Conservation (phyloP, 2,329 filamentous ascomycete species). For the Parasarocladium wereldwijsianum region DNA sequence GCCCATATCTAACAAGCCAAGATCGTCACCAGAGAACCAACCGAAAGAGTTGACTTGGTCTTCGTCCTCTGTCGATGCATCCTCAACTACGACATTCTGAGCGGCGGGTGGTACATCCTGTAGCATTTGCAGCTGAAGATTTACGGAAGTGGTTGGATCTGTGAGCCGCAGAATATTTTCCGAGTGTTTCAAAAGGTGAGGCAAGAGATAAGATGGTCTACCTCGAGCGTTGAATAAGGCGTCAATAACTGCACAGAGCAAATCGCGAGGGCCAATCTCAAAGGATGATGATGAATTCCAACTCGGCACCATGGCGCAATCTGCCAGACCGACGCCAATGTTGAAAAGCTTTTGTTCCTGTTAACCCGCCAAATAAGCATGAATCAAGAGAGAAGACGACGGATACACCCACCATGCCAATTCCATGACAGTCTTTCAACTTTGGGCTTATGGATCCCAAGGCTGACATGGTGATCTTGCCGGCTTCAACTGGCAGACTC, state of each 20-base stretch:
- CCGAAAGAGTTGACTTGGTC: constrained; percentile 5
- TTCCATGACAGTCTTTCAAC: constrained; percentile 18
- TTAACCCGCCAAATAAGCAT: too few relatives aligned
- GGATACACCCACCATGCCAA: constrained; percentile 13
- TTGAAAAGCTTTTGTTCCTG: constrained; percentile 20
- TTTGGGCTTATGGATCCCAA: constrained; percentile 11
- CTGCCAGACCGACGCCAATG: constrained; percentile 15
- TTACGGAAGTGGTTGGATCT: constrained; percentile 8
- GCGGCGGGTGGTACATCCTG: neutral
- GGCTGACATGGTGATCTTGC: constrained; percentile 13
- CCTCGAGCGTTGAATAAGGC: constrained; percentile 13
- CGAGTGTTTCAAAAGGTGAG: constrained; percentile 13
- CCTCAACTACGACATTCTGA: constrained; percentile 5
- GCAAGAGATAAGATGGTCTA: constrained; percentile 13
- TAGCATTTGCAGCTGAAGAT: constrained; percentile 6
- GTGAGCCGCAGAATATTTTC: constrained; percentile 5
- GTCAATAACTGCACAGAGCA: constrained; percentile 13
- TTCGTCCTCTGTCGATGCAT: constrained; percentile 5
- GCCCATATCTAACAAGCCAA: constrained; percentile 1
- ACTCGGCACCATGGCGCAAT: constrained; percentile 11
- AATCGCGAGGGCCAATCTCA: constrained; percentile 14
- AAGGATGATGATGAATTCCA: constrained; percentile 10
- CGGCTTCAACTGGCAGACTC: constrained; percentile 15
- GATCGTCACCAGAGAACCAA: constrained; percentile 2
- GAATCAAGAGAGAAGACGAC: neutral